Conservation (phyloP, 257 asterid species). For the Nicotiana tabacum region DNA sequence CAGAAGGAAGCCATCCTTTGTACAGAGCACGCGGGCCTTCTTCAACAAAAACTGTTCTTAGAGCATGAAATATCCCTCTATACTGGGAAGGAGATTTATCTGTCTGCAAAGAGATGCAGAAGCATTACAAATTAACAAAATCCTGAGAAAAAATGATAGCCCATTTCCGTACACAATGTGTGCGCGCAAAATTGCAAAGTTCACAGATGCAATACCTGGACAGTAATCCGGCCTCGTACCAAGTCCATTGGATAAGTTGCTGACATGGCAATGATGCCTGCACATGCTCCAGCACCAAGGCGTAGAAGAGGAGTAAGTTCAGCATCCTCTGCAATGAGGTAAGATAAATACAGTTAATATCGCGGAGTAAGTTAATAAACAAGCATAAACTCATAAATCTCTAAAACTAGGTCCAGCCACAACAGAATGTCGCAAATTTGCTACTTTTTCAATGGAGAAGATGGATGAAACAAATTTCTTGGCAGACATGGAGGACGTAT, state of each 20-base stretch:
- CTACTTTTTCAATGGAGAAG: not conserved
- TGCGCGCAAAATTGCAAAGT: not conserved
- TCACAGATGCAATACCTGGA: slow-evolving; percentile 50
- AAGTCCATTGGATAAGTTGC: slow-evolving; percentile 99
- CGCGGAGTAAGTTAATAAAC: not conserved
- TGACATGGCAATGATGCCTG: slow-evolving; percentile 98
- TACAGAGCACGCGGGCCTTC: slow-evolving; percentile 95
- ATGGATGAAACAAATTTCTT: not conserved
- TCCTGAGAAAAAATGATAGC: not conserved
- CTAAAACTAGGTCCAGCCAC: not conserved
- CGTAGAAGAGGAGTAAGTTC: slow-evolving; percentile 83
- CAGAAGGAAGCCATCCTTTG: slow-evolving; percentile 99
- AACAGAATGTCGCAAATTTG: not conserved
- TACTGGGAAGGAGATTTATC: slow-evolving; percentile 82
- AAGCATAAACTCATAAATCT: not conserved
- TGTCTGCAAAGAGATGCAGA: slow-evolving; percentile 51
- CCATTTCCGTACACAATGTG: not conserved
- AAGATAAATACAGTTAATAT: not conserved
- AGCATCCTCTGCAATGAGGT: slow-evolving; percentile 60
- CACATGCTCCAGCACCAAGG: slow-evolving; percentile 98
- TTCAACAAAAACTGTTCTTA: slow-evolving; percentile 90
- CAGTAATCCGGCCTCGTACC: slow-evolving; percentile 97
- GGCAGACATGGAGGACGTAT: not conserved
- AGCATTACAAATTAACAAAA: slow-evolving; percentile 6
- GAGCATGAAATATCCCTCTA: slow-evolving; percentile 91